phyloP scores from a whole-genome alignment of 805 yeast species.

The Ogataea siamensis region DNA sequence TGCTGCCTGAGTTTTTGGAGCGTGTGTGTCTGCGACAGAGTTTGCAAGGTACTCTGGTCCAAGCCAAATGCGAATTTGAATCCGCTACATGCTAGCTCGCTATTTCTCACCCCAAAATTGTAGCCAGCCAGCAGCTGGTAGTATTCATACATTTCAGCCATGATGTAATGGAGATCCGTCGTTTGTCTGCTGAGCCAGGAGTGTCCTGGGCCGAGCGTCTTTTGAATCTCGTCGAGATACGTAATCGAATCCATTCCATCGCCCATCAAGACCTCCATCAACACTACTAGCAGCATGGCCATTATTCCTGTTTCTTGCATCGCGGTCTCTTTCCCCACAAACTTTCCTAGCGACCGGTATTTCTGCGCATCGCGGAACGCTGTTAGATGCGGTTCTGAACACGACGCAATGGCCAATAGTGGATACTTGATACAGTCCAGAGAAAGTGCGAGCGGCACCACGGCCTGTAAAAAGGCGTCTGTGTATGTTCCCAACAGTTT shows the following conservation, averaged over 20 bases:
- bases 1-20: conserved; percentile 5
- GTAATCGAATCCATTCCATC: conserved; percentile 7
- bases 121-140: neutral
- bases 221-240: conserved; percentile 7
- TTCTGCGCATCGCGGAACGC: conserved; percentile 7
- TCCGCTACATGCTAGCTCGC: neutral
- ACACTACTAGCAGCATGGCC: conserved; percentile 4
- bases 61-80: conserved; percentile 5
- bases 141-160: conserved; percentile 3
- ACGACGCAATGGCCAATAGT: conserved; percentile 4
- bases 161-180: conserved; percentile 2
- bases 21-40: conserved; percentile 6
- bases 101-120: neutral
- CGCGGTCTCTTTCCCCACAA: neutral
- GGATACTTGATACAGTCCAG: conserved; percentile 1
- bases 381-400: neutral
- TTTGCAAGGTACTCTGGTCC: conserved; percentile 1
- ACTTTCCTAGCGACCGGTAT: conserved; percentile 6
- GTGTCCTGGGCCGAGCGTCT: neutral
- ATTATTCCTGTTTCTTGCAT: neutral
- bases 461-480: neutral
- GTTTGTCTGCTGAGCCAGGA: conserved; percentile 5
- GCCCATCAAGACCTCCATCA: conserved; percentile 11
- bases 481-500: conserved; percentile 2
- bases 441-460: conserved; percentile 5